Base-by-base conservation (phyloP, 2,329 filamentous ascomycete genomes). In the Diplocarpon mali region DNA sequence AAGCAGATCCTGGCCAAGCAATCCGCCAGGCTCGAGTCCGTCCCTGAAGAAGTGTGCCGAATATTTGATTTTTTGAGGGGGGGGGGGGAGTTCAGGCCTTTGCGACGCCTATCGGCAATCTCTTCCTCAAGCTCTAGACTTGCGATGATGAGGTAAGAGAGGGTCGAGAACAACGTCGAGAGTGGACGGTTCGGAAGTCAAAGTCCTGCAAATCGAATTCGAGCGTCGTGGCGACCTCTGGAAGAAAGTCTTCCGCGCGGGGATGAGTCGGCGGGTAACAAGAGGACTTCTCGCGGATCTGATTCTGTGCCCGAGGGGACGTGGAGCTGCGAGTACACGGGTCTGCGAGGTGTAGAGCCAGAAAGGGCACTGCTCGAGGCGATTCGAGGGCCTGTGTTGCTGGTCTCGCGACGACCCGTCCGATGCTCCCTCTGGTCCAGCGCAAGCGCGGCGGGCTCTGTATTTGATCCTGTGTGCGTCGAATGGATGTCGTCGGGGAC, bases 401-500 rank as follows among this genome's bases (percentile, higher is more conserved):
- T 50, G 40, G 40, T 46, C 42, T 47, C 40, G 36, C 40, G 15
- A 34, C 38, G 42, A 36, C 34, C 35, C 44, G 44, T 50, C 46
- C 35, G 52, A 46, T 46, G 42, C 47, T 42, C 44, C 42, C 29
- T 40, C 16, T 28, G 20, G 40, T 30, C 43, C 35, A 43, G 44
- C 45, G 46, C 46, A 52, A 54, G 55, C 44, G 49, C 20, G 47
- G 51, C 49, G 44, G 30, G 52, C 46, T 53, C 44, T 46, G 34
- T 42, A 34, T 38, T 45, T 15, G 39, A 36, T 37, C 16, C 40
- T 35, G 27, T 52, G 47, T 52, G 49, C 50, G 54, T 52, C 50
- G 35, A 50, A 55, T 54, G 47, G 52, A 53, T 53, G 49, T 49
- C 43, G 38, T 32, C 41, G 52, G 35, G 34, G 24, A 16, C 16